These are phyloP conservation scores for Penicillium fimorum DNA, from an alignment of 495 filamentous ascomycete genomes.

Conservation along the genomic window DNA sequence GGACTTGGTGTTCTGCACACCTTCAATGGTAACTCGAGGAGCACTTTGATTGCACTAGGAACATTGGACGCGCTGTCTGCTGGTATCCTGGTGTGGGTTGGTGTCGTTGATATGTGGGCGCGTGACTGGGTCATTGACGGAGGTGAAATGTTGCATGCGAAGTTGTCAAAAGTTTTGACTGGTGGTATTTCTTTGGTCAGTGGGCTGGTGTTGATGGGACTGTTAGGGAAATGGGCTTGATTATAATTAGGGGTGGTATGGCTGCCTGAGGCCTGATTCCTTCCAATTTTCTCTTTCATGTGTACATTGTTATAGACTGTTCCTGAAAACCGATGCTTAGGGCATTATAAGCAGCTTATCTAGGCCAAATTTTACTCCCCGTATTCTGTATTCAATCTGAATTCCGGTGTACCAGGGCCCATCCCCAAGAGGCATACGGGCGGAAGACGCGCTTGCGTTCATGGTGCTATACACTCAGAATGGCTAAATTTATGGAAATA, in stretches of 20 bases:
- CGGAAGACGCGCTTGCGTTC: too few species aligned
- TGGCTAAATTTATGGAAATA: too few species aligned
- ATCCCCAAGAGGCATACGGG: too few species aligned
- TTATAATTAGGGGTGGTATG: neutral
- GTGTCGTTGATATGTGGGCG: conserved; percentile 47
- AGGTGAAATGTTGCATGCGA: conserved; percentile 39
- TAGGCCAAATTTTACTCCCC: neutral
- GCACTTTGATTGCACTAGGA: conserved; percentile 41
- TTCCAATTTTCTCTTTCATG: neutral
- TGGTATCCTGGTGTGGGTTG: conserved; percentile 48
- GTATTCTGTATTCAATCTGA: neutral
- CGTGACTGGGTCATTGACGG: conserved; percentile 47
- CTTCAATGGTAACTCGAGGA: conserved; percentile 38
- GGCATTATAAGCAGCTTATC: neutral
- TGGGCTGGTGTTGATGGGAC: conserved; percentile 41
- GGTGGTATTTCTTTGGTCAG: conserved; percentile 36
- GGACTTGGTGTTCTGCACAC: conserved; percentile 42
- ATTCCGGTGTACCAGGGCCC: neutral
- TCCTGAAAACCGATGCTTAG: neutral
- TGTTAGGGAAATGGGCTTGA: conserved; percentile 49
- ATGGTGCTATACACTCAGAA: too few species aligned
- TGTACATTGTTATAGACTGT: neutral
- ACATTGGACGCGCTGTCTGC: conserved; percentile 48
- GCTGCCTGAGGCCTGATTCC: too few species aligned
- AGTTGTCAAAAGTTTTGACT: conserved; percentile 27